A percentile compares a stretch with the other conserved stretches of the same genome.
Evolutionary conservation across 352 stramenopile species (phyloP).

Genomic region (Globisporangium spiculum): DNA sequence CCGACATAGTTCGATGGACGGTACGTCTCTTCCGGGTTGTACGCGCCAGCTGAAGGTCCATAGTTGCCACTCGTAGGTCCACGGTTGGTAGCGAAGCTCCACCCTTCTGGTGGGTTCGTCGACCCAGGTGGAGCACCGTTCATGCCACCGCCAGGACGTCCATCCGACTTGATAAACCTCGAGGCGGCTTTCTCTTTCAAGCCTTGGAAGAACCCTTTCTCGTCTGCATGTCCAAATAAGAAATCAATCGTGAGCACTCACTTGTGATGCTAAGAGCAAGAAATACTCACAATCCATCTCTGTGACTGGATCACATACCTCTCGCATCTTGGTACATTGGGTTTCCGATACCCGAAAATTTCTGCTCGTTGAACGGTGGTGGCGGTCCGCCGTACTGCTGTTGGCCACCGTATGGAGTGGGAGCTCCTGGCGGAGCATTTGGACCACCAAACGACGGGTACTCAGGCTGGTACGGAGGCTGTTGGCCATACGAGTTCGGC

Average conservation of each 20-base stretch:
- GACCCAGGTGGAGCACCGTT: conserved; percentile 62
- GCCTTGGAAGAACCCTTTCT: conserved; percentile 87
- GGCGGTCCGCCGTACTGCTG: conserved; percentile 42
- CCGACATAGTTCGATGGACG: conserved; percentile 45
- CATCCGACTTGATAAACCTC: conserved; percentile 70
- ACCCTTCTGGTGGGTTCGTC: conserved; percentile 73
- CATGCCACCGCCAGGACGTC: conserved; percentile 41
- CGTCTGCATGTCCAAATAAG: conserved; percentile 32
- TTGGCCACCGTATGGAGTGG: conserved; percentile 30
- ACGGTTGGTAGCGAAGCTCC: conserved; percentile 82
- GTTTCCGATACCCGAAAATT: conserved; percentile 94
- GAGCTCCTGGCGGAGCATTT: conserved; percentile 18
- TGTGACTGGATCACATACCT: conserved; percentile 22
- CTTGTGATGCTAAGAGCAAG: no score
- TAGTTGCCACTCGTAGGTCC: conserved; percentile 77
- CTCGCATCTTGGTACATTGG: conserved; percentile 92
- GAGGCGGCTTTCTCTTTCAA: conserved; percentile 83
- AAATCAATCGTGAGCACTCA: neutral
- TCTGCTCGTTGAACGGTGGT: conserved; percentile 61
- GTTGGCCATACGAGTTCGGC: conserved; percentile 35
- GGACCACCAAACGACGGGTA: conserved; percentile 51
- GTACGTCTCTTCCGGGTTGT: conserved; percentile 84
- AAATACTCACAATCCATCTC: no score
- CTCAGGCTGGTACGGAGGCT: conserved; percentile 43
- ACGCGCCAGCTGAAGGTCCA: conserved; percentile 42